Percentiles rank a stretch among this genome's conserved stretches.
Conservation (phyloP, 1,284 basidiomycete species). For the Hypsizygus ulmarius region DNA sequence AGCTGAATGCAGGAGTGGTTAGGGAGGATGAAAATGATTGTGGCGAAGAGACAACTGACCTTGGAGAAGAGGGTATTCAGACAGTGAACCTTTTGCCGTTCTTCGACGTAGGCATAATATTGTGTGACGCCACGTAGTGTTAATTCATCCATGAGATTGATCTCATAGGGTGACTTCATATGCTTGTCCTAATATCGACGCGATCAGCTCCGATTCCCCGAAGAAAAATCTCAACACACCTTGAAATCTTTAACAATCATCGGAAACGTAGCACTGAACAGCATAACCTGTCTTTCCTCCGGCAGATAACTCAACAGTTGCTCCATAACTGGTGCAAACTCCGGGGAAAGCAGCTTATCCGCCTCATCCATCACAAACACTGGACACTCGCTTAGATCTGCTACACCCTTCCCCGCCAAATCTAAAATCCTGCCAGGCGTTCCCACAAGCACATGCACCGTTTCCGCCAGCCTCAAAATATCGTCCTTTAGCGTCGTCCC, state of each 20-base stretch:
- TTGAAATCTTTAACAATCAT: conserved; percentile 99
- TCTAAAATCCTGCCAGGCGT: conserved; percentile 97
- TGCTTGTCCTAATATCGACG: conserved; percentile 79
- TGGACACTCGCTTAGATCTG: conserved; percentile 91
- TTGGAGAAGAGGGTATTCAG: conserved; percentile 97
- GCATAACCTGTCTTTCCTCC: conserved; percentile 91
- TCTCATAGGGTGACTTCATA: conserved; percentile 96
- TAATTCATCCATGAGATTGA: conserved; percentile 99
- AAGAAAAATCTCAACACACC: conserved; percentile 40
- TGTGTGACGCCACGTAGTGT: conserved; percentile 98
- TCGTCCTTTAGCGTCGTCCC: conserved; percentile 98
- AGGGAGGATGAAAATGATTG: neutral
- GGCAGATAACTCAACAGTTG: conserved; percentile 88
- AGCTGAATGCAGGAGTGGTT: conserved; percentile 50
- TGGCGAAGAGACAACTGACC: conserved; percentile 39
- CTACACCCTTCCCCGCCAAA: conserved; percentile 90
- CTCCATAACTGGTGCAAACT: conserved; percentile 99
- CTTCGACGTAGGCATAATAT: conserved; percentile 99
- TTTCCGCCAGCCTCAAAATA: conserved; percentile 88
- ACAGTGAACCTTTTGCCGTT: conserved; percentile 99
- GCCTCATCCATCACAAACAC: conserved; percentile 99
- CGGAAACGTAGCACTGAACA: conserved; percentile 99
- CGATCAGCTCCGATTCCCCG: conserved; percentile 7
- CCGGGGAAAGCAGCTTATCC: conserved; percentile 95
- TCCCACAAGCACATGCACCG: conserved; percentile 95